Evolutionary conservation across 2,329 filamentous ascomycete species (phyloP), one percentile per base, ranked within the genome.

Genomic region (Cladosporium sp.): DNA sequence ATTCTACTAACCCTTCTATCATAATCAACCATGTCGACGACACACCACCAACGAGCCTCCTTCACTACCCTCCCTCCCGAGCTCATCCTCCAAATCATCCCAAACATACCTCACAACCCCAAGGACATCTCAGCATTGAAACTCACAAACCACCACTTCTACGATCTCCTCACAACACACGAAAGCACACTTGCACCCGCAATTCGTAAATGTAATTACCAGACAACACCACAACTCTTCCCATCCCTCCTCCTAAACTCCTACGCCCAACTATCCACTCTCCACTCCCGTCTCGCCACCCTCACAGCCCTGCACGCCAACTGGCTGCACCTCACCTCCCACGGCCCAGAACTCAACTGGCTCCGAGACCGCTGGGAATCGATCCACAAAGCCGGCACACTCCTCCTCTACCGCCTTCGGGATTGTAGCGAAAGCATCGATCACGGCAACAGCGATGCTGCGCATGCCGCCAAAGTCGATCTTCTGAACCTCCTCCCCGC

Each of bases 41-140:
- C 25, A 41, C 27, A 36, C 35, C 19, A 25, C 18, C 36, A 42
- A 16, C 29, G 8, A 41, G 15, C 42, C n/a, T 39, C 36, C 6
- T 55, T 63, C 16, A 60, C 60, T n/a, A 45, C 55, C 38, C 52
- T 68, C 33, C 59, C 65, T 7, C 57, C 62, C n/a, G 60, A 65
- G 39, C 57, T 67, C 39, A 53, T 67, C 4, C 50, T 58, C 29
- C 49, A 55, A 13, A 56, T 57, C 29, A 49, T 58, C 7, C 60
- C 63, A 3, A 54, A 56, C 13, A 57, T 67, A 41, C 53, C 60
- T 4, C 67, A 63, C 53, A 47, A 55, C 16, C 61, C 61, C 5
- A 38, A 53, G 13, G 39, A 41, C 22, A 52, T 63, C 33, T 25
- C 50, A 19, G 51, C 51, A 32, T 55, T 68, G 20, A 56, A 58